Evolutionary conservation across 75 land plant species (phyloP), one percentile per base, ranked within the genome.

Genomic region (Picea glauca): DNA sequence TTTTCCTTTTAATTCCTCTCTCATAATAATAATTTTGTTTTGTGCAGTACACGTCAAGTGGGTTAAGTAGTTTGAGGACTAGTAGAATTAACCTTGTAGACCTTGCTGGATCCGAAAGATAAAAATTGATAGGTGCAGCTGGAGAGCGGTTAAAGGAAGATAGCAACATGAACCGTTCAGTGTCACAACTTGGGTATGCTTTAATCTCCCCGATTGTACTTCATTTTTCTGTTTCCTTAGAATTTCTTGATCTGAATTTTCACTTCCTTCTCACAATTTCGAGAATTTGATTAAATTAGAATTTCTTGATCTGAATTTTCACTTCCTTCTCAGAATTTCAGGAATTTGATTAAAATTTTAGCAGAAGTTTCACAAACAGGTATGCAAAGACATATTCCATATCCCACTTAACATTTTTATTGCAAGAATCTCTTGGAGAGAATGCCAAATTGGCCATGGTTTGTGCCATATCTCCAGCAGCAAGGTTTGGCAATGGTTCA

Each of bases 51-150:
- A 80, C 58, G 61, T 76, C 90, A 46, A 96, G 90, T 87, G 96
- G 96, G 67, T n/a, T 90, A 35, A 89, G 91, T 88, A 89, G 93
- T 75, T 84, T 93, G 21, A 87, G 87, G 72, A 93, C 86, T 9
- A 96, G 96, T 66, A 83, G 94, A 80, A 92, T 96, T 70, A 96
- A 96, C 81, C 86, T 96, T 72, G 99, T 93, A 78, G 99, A 93
- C 88, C 83, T 96, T 56, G 99, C 96, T 74, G 99, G 99, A 21
- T 96, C 99, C 17, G 99, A 96, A 78, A 78, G 99, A 63, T 96
- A 96, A 46, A 96, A 93, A 67, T 81, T 83, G 62, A 96, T 94
- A 38, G 94, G 96, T 76, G 96, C 96, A 62, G 96, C 90, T 57
- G 99, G 99, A 60, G 96, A 94, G 3, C 91, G 99, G 18, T 80